Base-by-base conservation (phyloP, 2,329 filamentous ascomycete genomes). In the Talaromyces pinophilus region DNA sequence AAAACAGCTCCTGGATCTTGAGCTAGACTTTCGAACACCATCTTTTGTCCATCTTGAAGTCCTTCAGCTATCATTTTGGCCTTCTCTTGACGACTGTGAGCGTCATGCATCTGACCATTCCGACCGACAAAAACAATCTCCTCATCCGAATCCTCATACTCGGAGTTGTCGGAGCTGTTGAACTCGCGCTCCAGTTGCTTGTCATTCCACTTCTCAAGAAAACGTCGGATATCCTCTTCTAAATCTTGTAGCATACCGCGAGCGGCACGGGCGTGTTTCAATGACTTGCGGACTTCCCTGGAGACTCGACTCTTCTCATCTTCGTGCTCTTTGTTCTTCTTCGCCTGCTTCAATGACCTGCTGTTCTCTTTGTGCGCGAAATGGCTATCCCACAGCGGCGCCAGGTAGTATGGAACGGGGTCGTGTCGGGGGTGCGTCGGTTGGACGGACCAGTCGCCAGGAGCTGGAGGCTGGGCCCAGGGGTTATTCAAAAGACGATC, bases 81-180 rank as follows among this genome's bases (percentile, higher is more conserved):
- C 2, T 83, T 83, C 72, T 79, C 81, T 74, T 84, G 85, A 74
- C 83, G 84, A 54, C 81, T 80, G 52, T 82, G 80, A 67, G 82
- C 76, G 82, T 92, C 78, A 78, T 86, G 76, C 88, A 89, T 84
- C 81, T 88, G 76, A 73, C 86, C 85, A 65, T 88, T 86, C 10
- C 87, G 82, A 1, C 92, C 93, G 5, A 96, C 88, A 76, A 97
- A 97, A 11, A 97, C 93, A 70, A 97, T 92, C 80, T 97, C 92
- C 69, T 97, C 93, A 68, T 96, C 92, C 35, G 86, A 85, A 25
- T 63, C 65, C 63, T 85, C 83, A 11, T 68, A 71, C 17, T 72
- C 72, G 7, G 71, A 74, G 33, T 71, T 69, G 35, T 82, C 78
- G 1, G 81, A 78, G 69, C 82, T 80, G 10, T 81, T 79, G 64